phyloP scores from a whole-genome alignment of 495 filamentous ascomycete genomes.

The Paragyromitra xinjiangensis region DNA sequence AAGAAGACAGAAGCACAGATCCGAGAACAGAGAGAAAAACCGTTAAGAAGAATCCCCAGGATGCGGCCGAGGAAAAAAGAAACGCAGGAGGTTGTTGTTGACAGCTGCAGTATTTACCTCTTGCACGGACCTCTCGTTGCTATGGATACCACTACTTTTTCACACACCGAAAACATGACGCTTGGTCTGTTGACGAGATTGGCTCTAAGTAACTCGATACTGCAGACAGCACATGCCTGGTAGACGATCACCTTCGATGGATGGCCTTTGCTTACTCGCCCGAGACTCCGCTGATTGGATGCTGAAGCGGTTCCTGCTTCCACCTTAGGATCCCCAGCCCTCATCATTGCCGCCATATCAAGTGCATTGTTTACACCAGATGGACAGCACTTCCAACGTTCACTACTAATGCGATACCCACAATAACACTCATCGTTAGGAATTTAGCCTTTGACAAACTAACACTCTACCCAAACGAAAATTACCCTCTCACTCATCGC shows the following conservation, averaged over 20 bases:
- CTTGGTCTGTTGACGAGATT: neutral
- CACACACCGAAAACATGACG: neutral
- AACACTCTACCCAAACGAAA: neutral
- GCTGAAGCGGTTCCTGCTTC: neutral
- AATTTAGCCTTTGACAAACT: neutral
- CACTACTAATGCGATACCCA: neutral
- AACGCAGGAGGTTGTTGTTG: conserved; percentile 29
- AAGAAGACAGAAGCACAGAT: neutral
- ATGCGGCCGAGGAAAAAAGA: neutral
- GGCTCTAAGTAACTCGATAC: conserved; percentile 1
- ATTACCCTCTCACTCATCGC: neutral
- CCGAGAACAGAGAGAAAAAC: neutral
- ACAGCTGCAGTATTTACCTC: conserved; percentile 5
- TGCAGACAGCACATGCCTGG: conserved; percentile 5
- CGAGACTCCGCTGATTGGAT: neutral
- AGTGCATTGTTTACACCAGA: conserved; percentile 2
- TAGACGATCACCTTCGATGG: neutral
- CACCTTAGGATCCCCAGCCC: neutral
- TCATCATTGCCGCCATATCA: conserved; percentile 2
- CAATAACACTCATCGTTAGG: neutral
- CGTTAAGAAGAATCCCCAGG: neutral
- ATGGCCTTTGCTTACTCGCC: neutral
- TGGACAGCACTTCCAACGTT: neutral
- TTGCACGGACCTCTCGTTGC: conserved; percentile 28
- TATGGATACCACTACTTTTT: conserved; percentile 11